phyloP scores from a whole-genome alignment of 805 yeast genomes.

The Schwanniomyces polymorphus region DNA sequence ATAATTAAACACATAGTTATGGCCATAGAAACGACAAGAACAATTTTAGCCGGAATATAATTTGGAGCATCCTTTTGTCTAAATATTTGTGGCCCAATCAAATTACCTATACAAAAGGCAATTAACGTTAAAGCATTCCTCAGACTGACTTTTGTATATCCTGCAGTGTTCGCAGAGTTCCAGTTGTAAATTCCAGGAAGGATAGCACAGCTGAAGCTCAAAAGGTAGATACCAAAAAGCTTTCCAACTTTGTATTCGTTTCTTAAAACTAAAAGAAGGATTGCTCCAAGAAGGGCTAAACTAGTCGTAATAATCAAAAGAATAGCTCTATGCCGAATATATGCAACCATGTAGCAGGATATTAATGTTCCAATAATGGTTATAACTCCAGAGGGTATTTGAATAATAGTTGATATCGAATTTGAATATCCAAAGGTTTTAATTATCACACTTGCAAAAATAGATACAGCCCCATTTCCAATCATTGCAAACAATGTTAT shows the following conservation, averaged over 20 bases:
- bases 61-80: constrained; percentile 10
- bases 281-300: constrained; percentile 19
- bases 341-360: constrained; percentile 15
- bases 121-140: background rate
- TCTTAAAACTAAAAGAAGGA: constrained; percentile 17
- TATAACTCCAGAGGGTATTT: constrained; percentile 21
- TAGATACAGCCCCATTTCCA: constrained; percentile 19
- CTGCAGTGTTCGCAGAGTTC: constrained; percentile 7
- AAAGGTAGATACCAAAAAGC: constrained; percentile 23
- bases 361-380: constrained; percentile 13
- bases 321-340: constrained; percentile 17
- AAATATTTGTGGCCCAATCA: constrained; percentile 11
- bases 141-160: background rate
- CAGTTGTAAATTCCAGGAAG: constrained; percentile 12
- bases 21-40: constrained; percentile 13
- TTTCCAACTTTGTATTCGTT: constrained; percentile 23
- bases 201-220: constrained; percentile 12
- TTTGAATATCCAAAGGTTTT: constrained; percentile 19
- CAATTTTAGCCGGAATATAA: constrained; percentile 13
- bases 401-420: constrained; percentile 17
- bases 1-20: constrained; percentile 9
- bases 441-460: constrained; percentile 16
- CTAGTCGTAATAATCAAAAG: constrained; percentile 13
- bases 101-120: constrained; percentile 9
- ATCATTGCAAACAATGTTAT: constrained; percentile 18